These are phyloP conservation scores for Penicillium occitanis DNA, from an alignment of 2,329 filamentous ascomycete species.

Conservation along the genomic window DNA sequence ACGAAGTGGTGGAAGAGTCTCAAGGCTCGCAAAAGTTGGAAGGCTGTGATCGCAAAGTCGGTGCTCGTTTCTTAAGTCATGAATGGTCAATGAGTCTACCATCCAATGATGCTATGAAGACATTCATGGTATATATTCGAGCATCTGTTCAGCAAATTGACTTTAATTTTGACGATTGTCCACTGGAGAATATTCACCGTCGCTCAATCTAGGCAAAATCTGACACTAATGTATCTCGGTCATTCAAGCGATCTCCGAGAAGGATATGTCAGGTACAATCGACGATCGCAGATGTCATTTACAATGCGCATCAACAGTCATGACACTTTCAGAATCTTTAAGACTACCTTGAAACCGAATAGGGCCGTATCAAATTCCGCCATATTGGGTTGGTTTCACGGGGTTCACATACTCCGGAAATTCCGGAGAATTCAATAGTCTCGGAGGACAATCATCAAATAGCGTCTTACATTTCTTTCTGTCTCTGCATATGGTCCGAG, in stretches of 20 bases:
- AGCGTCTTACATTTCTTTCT: neutral
- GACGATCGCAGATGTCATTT: neutral
- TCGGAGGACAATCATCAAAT: conserved; percentile 1
- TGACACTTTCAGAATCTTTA: neutral
- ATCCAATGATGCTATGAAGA: neutral
- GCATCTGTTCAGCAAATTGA: neutral
- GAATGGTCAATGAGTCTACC: neutral
- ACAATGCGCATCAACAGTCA: neutral
- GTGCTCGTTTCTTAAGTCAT: neutral
- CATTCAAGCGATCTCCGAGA: neutral
- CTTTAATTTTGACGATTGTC: neutral
- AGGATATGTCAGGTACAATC: neutral
- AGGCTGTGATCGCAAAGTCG: neutral
- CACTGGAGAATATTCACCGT: neutral
- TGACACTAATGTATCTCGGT: neutral
- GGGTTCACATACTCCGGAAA: neutral
- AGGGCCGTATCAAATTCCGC: neutral
- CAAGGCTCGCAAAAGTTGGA: conserved; percentile 1
- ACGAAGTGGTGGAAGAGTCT: neutral
- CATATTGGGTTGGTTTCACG: neutral
- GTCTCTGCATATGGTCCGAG: neutral
- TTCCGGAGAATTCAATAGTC: conserved; percentile 11
- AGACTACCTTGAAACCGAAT: neutral
- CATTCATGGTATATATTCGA: neutral
- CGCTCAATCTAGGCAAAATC: neutral